These are phyloP conservation scores for Pelomyxa schiedti DNA, from an alignment of 78 protist genomes.

Conservation along the genomic window DNA sequence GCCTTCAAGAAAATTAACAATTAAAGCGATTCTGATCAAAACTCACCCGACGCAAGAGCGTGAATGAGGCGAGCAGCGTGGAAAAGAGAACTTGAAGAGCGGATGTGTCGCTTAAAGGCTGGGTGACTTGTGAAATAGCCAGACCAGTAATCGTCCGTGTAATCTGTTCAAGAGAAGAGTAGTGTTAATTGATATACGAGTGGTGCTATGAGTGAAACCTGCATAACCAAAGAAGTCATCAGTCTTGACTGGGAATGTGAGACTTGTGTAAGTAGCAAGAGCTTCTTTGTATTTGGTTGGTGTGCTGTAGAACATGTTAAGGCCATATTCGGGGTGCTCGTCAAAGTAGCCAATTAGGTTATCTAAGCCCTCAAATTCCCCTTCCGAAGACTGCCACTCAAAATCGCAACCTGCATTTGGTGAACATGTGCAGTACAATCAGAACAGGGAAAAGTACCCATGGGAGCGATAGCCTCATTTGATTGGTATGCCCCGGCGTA, in stretches of 20 bases:
- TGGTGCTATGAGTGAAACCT: too few relatives aligned
- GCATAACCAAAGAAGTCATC: background rate
- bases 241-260: background rate
- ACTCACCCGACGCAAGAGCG: too few relatives aligned
- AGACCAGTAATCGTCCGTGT: background rate
- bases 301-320: background rate
- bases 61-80: background rate
- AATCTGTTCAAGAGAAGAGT: too few relatives aligned
- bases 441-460: too few relatives aligned
- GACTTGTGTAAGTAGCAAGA: background rate
- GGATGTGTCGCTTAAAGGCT: background rate
- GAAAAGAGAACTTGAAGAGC: background rate
- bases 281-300: background rate
- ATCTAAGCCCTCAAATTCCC: background rate
- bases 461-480: too few relatives aligned
- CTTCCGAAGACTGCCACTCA: background rate
- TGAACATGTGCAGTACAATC: background rate
- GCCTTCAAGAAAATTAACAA: background rate
- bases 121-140: background rate
- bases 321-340: background rate
- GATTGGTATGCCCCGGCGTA: too few relatives aligned
- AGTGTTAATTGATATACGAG: too few relatives aligned
- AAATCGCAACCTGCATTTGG: background rate
- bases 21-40: too few relatives aligned
- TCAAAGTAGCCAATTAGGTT: background rate